Evolutionary conservation across 2,329 filamentous ascomycete genomes (phyloP).

Genomic region (Cryphonectria carpinicola): DNA sequence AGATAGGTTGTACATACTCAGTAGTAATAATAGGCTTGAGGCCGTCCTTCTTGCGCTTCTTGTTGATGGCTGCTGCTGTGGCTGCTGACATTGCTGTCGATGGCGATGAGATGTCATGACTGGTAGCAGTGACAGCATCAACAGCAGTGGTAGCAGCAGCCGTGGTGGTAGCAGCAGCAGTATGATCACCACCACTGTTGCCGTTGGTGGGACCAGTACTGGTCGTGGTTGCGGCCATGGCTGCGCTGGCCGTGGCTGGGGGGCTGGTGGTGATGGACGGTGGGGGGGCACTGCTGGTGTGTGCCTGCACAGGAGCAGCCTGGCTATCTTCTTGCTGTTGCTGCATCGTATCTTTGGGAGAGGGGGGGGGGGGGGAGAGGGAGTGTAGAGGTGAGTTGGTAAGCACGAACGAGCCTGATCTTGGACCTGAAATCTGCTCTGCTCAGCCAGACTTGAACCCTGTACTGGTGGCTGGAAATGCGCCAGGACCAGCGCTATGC

Average conservation of each 20-base stretch:
- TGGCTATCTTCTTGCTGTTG: neutral
- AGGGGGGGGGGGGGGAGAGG: too few species aligned
- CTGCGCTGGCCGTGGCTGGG: neutral
- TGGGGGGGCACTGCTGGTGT: neutral
- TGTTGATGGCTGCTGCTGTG: constrained; percentile 34
- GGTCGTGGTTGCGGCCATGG: neutral
- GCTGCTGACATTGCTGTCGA: constrained; percentile 19
- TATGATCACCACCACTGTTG: neutral
- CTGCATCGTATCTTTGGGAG: neutral
- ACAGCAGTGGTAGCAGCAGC: neutral
- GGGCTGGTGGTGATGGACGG: neutral
- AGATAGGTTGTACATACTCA: constrained; percentile 48
- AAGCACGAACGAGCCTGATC: neutral
- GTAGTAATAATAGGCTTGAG: constrained; percentile 78
- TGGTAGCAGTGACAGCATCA: neutral
- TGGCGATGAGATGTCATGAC: constrained; percentile 1
- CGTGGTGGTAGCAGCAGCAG: neutral
- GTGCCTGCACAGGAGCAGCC: neutral
- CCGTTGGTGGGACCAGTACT: neutral
- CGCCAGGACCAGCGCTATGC: neutral
- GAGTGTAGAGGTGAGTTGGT: neutral
- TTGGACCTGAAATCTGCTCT: neutral
- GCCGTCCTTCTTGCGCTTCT: constrained; percentile 73
- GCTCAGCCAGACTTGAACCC: neutral
- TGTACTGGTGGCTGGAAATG: neutral